Percentiles rank a stretch among this genome's conserved stretches.
Evolutionary conservation across 805 yeast species (phyloP).

Genomic region (Torulaspora indica): DNA sequence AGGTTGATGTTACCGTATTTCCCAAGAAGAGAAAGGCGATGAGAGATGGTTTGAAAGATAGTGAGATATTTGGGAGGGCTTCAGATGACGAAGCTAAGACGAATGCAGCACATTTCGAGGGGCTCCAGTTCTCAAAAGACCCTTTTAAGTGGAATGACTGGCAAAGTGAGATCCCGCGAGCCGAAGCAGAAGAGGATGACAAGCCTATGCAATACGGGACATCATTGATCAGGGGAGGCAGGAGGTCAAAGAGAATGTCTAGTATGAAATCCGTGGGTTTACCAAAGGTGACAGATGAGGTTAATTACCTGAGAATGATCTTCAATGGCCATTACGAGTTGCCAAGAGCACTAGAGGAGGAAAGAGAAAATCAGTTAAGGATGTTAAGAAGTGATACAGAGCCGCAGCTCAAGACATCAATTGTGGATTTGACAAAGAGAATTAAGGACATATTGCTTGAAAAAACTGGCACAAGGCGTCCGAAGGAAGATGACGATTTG

Average conservation of each 20-base stretch:
- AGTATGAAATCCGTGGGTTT: conserved; percentile 16
- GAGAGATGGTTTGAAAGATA: background rate
- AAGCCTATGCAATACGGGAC: conserved; percentile 37
- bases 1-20: background rate
- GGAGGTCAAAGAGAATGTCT: conserved; percentile 2
- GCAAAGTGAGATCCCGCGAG: conserved; percentile 38
- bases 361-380: conserved; percentile 25
- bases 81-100: background rate
- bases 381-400: conserved; percentile 24
- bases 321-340: conserved; percentile 37
- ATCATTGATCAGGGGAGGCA: conserved; percentile 28
- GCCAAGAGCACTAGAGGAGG: conserved; percentile 29
- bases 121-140: conserved; percentile 23
- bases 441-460: conserved; percentile 25
- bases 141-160: conserved; percentile 32
- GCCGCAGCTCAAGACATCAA: conserved; percentile 17
- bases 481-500: conserved; percentile 23
- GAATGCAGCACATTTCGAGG: background rate
- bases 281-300: conserved; percentile 26
- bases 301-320: conserved; percentile 32
- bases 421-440: conserved; percentile 28
- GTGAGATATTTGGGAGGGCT: background rate
- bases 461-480: conserved; percentile 8
- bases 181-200: background rate
- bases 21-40: conserved; percentile 2